Evolutionary conservation across 768 basidiomycete genomes (phyloP), one percentile per base, ranked within the genome.

Genomic region (Amanita rimosa): DNA sequence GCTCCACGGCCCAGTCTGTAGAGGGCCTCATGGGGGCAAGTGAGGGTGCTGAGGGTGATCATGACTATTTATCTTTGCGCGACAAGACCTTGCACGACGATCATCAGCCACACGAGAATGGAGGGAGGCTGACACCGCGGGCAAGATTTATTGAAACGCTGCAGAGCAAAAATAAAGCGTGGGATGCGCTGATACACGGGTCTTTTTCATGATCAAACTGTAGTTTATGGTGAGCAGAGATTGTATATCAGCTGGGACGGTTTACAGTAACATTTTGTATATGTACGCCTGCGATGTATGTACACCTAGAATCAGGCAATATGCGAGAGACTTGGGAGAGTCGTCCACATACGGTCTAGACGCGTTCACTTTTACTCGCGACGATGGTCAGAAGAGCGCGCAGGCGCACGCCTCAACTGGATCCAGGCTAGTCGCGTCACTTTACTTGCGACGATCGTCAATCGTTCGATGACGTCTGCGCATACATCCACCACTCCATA

Each of bases 141-240:
- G 64, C 71, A 45, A 75, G 70, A 57, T 76, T 80, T 55, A 58
- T 83, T 52, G 68, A 76, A 60, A 75, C 78, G 42, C 62, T 83
- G 50, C 74, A 78, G 59, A 68, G 68, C 21, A 79, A 81, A 64
- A 49, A 35, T 35, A 75, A 75, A 49, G 76, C 78, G 13, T 83
- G 78, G 78, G 81, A 83, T 52, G 79, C 79, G 2, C 63, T 83
- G 50, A 76, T 83, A 38, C 81, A 83, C 57, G 81, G 81, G 27
- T 76, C 77, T 29, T 81, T 78, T 59, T 73, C 79, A n/a, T 80
- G 59, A 70, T 48, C 26, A 10, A 13, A 17, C 1, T 16, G 8
- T 38, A 4, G 37, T 26, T 7, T 6, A 42, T 29, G 41, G 41
- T 43, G 29, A 43, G 41, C 14, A n/a, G 17, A 16, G 24, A 27